A percentile compares a stretch with the other conserved stretches of the same genome.
Conservation (phyloP, 108 stramenopile genomes). For the Aurantiochytrium sp. region DNA sequence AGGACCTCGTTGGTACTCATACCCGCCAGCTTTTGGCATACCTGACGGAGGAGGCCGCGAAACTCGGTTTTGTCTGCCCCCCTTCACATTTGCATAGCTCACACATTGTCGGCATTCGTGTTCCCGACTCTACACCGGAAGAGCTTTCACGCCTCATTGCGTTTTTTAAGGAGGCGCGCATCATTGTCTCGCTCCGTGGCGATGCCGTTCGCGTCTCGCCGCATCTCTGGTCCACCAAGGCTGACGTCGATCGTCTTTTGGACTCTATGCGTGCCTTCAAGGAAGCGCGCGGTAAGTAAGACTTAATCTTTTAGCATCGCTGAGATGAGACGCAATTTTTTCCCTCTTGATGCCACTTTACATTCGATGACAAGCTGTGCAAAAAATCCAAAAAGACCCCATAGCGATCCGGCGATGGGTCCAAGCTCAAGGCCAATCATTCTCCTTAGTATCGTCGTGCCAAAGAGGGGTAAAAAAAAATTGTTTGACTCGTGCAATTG, state of each 20-base stretch:
- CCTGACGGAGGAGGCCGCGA: neutral
- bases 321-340: too few species aligned
- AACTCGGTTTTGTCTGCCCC: neutral
- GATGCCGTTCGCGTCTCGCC: neutral
- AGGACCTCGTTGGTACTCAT: neutral
- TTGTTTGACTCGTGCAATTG: neutral
- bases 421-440: too few species aligned
- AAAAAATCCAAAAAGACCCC: too few species aligned
- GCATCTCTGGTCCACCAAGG: neutral
- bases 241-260: neutral
- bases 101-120: neutral
- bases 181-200: neutral
- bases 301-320: too few species aligned
- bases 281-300: neutral
- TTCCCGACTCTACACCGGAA: neutral
- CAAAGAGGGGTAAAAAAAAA: too few species aligned
- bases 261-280: neutral
- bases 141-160: neutral
- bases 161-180: neutral
- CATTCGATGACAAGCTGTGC: too few species aligned
- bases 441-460: too few species aligned
- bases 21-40: neutral
- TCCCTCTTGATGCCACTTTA: too few species aligned
- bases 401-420: too few species aligned
- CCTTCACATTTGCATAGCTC: neutral